phyloP scores from a whole-genome alignment of 1,139 yeast genomes.

The Debaryomyces robertsiae region DNA sequence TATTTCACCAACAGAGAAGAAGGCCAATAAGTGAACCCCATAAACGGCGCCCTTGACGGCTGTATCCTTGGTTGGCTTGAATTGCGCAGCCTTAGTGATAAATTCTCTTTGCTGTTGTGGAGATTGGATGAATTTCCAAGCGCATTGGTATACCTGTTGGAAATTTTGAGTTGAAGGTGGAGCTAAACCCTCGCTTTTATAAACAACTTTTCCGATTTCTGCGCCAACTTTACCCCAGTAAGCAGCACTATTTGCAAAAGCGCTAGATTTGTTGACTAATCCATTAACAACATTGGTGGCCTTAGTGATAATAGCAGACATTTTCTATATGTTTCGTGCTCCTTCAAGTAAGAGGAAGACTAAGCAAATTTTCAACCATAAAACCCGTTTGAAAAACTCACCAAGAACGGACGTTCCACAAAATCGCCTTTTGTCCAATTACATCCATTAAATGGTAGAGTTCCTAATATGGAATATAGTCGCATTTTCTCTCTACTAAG shows the following conservation, averaged over 20 bases:
- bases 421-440: slow-evolving; percentile 14
- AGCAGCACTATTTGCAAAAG: slow-evolving; percentile 51
- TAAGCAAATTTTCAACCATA: slow-evolving; percentile 1
- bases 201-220: slow-evolving; percentile 87
- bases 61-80: slow-evolving; percentile 58
- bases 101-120: slow-evolving; percentile 52
- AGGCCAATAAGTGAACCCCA: slow-evolving; percentile 83
- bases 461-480: slow-evolving; percentile 11
- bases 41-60: slow-evolving; percentile 71
- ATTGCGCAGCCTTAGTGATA: slow-evolving; percentile 42
- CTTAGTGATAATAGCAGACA: slow-evolving; percentile 53
- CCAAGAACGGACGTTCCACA: slow-evolving; percentile 9
- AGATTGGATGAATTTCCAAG: slow-evolving; percentile 40
- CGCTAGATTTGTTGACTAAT: slow-evolving; percentile 41
- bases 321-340: slow-evolving; percentile 22
- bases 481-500: slow-evolving; percentile 1
- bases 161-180: slow-evolving; percentile 85
- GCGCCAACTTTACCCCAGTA: slow-evolving; percentile 92
- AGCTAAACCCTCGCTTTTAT: slow-evolving; percentile 87
- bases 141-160: slow-evolving; percentile 68
- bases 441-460: slow-evolving; percentile 9
- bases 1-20: slow-evolving; percentile 93
- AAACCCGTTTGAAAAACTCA: slow-evolving; percentile 5
- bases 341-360: slow-evolving; percentile 4
- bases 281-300: slow-evolving; percentile 47